Base-by-base conservation (phyloP, 2,329 filamentous ascomycete genomes). In the Botrytis medusae region DNA sequence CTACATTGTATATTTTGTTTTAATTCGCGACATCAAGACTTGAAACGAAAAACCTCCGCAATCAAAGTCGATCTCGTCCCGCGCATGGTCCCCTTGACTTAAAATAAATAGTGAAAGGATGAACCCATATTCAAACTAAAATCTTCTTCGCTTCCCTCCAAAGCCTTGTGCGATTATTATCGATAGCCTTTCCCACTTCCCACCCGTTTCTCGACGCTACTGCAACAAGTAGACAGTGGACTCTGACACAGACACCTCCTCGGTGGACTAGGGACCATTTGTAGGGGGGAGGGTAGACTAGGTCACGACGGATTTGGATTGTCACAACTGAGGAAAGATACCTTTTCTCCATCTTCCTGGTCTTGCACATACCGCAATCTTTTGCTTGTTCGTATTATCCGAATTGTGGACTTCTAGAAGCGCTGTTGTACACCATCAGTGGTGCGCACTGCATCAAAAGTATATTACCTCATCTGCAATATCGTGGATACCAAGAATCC, bases 141-240 rank as follows among this genome's bases (percentile, higher is more conserved):
- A 46, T 51, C 40, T 29, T 14, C 62, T 40, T 25, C 22, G 37
- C 48, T 67, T 44, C 48, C 61, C 25, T 70, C 10, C 22, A 34
- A 60, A 42, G 22, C 51, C 40, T 70, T 57, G 54, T 61, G 37
- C 51, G 62, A 68, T 37, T 29, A 22, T 40, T 29, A 16, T 57
- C 51, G n/a, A 57, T 57, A 62, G 37, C 42, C 42, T 48, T 65
- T 48, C 29, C 10, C 20, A n/a, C 32, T 68, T 16, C 42, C 40
- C 54, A 54, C 40, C 40, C 70, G 70, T 72, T 72, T 68, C 70
- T 42, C 67, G 46, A 57, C 48, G 65, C 69, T 72, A 68, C 70
- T 68, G 48, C 70, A 44, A 12, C 40, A 67, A 42, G 22, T 37
- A 46, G 37, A 65, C 22, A 18, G n/a, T 42, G 22, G 25, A 29